These are phyloP conservation scores for Aphanomyces astaci DNA, from an alignment of 352 stramenopile genomes.

Conservation along the genomic window DNA sequence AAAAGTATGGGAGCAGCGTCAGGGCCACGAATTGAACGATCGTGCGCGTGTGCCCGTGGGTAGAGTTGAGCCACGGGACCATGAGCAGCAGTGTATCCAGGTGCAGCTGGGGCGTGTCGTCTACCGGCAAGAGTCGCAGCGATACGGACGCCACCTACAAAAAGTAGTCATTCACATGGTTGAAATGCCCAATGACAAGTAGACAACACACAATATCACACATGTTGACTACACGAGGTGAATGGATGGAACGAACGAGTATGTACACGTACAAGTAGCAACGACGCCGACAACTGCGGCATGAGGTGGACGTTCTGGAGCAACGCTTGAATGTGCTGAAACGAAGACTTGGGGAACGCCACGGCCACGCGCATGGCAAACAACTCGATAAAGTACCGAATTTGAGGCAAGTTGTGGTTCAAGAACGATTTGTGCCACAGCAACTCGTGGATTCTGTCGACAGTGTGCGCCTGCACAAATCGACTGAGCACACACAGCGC, in stretches of 20 bases:
- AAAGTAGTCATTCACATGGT: slow-evolving; percentile 29
- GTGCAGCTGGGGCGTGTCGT: slow-evolving; percentile 1
- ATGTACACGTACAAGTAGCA: slow-evolving; percentile 54
- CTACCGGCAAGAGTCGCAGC: slow-evolving; percentile 3
- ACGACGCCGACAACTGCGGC: slow-evolving; percentile 55
- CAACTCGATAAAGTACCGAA: slow-evolving; percentile 79
- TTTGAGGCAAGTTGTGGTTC: slow-evolving; percentile 48
- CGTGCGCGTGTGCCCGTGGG: slow-evolving; percentile 74
- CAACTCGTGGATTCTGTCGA: slow-evolving; percentile 29
- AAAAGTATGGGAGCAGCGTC: slow-evolving; percentile 52
- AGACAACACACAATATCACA: no score
- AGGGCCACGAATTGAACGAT: slow-evolving; percentile 63
- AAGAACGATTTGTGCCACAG: slow-evolving; percentile 45
- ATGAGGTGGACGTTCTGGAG: slow-evolving; percentile 60
- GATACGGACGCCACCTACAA: neutral
- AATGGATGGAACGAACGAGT: no score
- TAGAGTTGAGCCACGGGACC: slow-evolving; percentile 68
- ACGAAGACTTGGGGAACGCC: slow-evolving; percentile 35
- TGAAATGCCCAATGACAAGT: slow-evolving; percentile 31
- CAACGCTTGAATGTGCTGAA: slow-evolving; percentile 32
- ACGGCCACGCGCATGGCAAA: slow-evolving; percentile 61
- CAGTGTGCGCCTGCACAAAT: slow-evolving; percentile 31
- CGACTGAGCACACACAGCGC: slow-evolving; percentile 60
- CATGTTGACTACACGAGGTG: no score
- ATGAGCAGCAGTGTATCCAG: slow-evolving; percentile 26